These are phyloP conservation scores for Strigomonas culicis DNA, from an alignment of 208 protist genomes.

Conservation along the genomic window DNA sequence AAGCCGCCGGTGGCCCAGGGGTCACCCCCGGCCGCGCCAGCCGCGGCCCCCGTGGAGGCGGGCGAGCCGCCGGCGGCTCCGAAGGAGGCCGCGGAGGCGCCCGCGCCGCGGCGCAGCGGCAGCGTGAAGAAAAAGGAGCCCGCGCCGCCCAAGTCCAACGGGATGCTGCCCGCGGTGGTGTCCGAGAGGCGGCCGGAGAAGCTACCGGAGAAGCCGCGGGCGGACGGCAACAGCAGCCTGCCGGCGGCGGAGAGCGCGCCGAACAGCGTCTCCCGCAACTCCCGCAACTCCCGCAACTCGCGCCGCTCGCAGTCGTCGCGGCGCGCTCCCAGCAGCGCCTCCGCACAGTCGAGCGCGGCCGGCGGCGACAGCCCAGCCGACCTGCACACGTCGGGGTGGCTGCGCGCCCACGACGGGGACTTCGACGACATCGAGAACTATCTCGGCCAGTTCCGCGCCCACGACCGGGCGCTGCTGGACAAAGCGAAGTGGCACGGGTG, in stretches of 20 bases:
- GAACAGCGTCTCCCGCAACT: neutral
- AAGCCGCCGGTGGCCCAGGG: neutral
- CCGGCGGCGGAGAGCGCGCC: neutral
- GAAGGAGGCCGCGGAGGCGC: neutral
- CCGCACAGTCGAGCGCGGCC: neutral
- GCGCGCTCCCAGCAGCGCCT: constrained; percentile 4
- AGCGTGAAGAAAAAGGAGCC: neutral
- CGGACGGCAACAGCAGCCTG: neutral
- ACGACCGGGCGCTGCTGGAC: constrained; percentile 55
- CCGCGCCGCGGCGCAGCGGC: too few species aligned
- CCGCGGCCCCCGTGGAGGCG: neutral
- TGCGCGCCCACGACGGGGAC: constrained; percentile 28
- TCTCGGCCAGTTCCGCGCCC: constrained; percentile 63
- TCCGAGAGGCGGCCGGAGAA: too few species aligned
- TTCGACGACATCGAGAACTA: constrained; percentile 66
- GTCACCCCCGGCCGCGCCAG: neutral
- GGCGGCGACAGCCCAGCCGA: constrained; percentile 10
- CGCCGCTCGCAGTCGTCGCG: constrained; percentile 7
- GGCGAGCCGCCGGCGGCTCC: neutral
- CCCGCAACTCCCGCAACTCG: neutral
- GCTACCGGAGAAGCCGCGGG: too few species aligned
- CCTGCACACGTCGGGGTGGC: neutral
- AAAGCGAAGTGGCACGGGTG: constrained; percentile 36
- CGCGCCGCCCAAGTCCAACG: neutral
- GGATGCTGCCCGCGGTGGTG: neutral